Evolutionary conservation across 1,284 basidiomycete genomes (phyloP).

Genomic region (Cutaneotrichosporon arboriforme): DNA sequence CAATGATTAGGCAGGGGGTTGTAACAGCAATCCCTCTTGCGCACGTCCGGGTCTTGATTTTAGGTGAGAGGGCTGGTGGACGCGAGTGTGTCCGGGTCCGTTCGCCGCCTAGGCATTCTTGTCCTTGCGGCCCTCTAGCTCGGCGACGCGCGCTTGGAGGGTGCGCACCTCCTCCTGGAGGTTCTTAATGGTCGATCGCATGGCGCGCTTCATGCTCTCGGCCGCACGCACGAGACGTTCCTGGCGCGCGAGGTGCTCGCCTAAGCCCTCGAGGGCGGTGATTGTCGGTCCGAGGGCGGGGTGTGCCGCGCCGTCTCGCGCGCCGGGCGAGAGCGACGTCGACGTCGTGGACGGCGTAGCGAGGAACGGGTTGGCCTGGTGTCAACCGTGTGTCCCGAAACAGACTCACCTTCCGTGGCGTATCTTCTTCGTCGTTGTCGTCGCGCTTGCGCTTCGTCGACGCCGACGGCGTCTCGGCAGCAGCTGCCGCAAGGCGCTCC

Average conservation of each 20-base stretch:
- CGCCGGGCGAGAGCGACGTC: not conserved
- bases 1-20: not conserved
- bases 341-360: conserved; percentile 1
- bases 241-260: conserved; percentile 36
- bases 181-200: conserved; percentile 33
- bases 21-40: too few relatives aligned
- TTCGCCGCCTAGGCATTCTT: not conserved
- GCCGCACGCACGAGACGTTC: conserved; percentile 37
- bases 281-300: conserved; percentile 26
- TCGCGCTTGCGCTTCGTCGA: conserved; percentile 5
- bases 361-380: conserved; percentile 10
- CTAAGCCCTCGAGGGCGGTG: conserved; percentile 25
- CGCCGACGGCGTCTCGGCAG: not conserved
- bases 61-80: too few relatives aligned
- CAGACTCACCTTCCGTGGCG: conserved; percentile 1
- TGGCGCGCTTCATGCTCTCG: conserved; percentile 36
- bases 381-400: not conserved
- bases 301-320: conserved; percentile 15
- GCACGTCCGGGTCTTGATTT: too few relatives aligned
- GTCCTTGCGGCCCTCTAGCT: conserved; percentile 5
- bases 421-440: not conserved
- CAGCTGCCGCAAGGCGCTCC: conserved; percentile 1
- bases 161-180: conserved; percentile 29
- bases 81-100: too few relatives aligned
- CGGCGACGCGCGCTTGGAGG: conserved; percentile 8